phyloP scores from a whole-genome alignment of 169 alveolate genomes.

The Plasmodium blacklocki region DNA sequence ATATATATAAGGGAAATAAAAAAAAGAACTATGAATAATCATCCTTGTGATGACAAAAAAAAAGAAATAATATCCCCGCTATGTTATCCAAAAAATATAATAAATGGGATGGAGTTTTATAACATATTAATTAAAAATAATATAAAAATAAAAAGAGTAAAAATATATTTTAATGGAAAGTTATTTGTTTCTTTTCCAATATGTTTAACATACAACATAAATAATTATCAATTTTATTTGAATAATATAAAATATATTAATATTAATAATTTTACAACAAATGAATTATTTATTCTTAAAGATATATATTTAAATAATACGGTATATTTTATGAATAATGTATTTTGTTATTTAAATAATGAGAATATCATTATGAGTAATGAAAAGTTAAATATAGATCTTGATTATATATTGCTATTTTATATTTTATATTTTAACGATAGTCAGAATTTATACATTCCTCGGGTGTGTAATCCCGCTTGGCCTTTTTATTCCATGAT shows the following conservation, averaged over 20 bases:
- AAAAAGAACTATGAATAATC: no score
- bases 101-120: no score
- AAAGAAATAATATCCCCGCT: no score
- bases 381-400: constrained; percentile 32
- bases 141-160: constrained; percentile 33
- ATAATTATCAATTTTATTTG: constrained; percentile 30
- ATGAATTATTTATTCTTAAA: constrained; percentile 3
- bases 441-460: constrained; percentile 16
- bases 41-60: no score
- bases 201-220: constrained; percentile 46
- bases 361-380: constrained; percentile 58
- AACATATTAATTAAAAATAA: background rate
- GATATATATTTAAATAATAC: constrained; percentile 45
- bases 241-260: constrained; percentile 36
- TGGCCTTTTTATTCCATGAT: constrained; percentile 18
- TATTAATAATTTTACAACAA: background rate
- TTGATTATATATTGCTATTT: constrained; percentile 53
- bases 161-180: constrained; percentile 61
- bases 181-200: constrained; percentile 40
- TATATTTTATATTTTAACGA: constrained; percentile 56
- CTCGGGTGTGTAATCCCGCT: constrained; percentile 23
- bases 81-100: no score
- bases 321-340: constrained; percentile 21
- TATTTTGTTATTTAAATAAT: constrained; percentile 40
- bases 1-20: no score